phyloP scores from a whole-genome alignment of 805 yeast species.

The Starmerella kuoi region DNA sequence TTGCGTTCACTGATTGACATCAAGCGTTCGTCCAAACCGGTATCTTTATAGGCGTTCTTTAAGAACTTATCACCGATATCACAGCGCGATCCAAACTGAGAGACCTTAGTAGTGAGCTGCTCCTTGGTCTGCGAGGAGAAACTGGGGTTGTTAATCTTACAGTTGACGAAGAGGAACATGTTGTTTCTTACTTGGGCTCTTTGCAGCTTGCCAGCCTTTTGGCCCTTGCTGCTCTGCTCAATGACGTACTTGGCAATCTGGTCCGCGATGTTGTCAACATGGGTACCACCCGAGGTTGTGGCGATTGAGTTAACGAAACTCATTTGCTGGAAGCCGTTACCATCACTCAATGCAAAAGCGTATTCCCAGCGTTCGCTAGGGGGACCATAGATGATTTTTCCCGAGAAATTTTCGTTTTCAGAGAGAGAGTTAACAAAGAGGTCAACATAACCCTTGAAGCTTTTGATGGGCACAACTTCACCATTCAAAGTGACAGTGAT shows the following conservation, averaged over 20 bases:
- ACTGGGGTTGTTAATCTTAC: slow-evolving; percentile 91
- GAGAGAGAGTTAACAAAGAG: slow-evolving; percentile 69
- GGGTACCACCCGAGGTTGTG: slow-evolving; percentile 94
- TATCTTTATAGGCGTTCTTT: slow-evolving; percentile 48
- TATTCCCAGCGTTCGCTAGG: slow-evolving; percentile 88
- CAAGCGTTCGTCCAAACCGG: slow-evolving; percentile 59
- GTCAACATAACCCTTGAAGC: slow-evolving; percentile 79
- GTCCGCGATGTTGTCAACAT: slow-evolving; percentile 74
- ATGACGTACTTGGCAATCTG: slow-evolving; percentile 69
- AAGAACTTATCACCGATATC: slow-evolving; percentile 69
- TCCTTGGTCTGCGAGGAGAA: slow-evolving; percentile 97
- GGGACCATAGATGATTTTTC: slow-evolving; percentile 59
- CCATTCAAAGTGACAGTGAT: slow-evolving; percentile 70
- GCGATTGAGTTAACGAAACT: slow-evolving; percentile 97
- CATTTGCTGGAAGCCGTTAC: slow-evolving; percentile 69
- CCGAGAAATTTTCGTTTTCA: slow-evolving; percentile 27
- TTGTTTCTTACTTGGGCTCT: slow-evolving; percentile 82
- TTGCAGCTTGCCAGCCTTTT: slow-evolving; percentile 53
- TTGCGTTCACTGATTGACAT: slow-evolving; percentile 75
- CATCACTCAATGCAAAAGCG: slow-evolving; percentile 89
- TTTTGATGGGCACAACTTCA: slow-evolving; percentile 50
- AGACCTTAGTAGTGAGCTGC: slow-evolving; percentile 76
- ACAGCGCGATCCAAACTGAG: slow-evolving; percentile 80
- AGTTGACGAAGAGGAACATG: slow-evolving; percentile 81
- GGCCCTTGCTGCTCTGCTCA: slow-evolving; percentile 49